These are phyloP conservation scores for Prillingera fragicola DNA, from an alignment of 1,284 basidiomycete genomes.

Conservation along the genomic window DNA sequence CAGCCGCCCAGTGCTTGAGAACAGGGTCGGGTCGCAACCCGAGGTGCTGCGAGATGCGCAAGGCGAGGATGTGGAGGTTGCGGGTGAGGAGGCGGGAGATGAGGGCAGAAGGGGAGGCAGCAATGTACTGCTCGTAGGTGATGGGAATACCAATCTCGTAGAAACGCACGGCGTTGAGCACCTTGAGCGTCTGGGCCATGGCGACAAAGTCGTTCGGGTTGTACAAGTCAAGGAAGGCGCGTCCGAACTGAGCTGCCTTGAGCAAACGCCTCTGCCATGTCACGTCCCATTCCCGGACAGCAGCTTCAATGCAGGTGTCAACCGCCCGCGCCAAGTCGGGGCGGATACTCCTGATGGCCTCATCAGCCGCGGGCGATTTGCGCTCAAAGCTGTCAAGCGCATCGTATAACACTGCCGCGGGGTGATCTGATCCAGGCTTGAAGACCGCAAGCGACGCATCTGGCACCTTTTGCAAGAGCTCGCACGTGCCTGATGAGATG, in stretches of 20 bases:
- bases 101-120: slow-evolving; percentile 69
- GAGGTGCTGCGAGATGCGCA: slow-evolving; percentile 83
- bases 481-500: slow-evolving; percentile 69
- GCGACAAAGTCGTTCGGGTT: slow-evolving; percentile 84
- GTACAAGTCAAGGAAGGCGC: slow-evolving; percentile 86
- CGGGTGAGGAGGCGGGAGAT: slow-evolving; percentile 77
- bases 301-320: slow-evolving; percentile 88
- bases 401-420: slow-evolving; percentile 85
- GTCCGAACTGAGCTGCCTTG: slow-evolving; percentile 88
- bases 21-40: slow-evolving; percentile 78
- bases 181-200: slow-evolving; percentile 86
- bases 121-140: slow-evolving; percentile 81
- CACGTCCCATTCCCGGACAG: slow-evolving; percentile 84
- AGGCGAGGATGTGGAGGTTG: slow-evolving; percentile 82
- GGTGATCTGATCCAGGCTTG: slow-evolving; percentile 83
- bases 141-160: slow-evolving; percentile 91
- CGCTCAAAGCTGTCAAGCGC: slow-evolving; percentile 82
- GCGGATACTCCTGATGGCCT: slow-evolving; percentile 81
- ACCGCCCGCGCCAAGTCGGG: slow-evolving; percentile 82
- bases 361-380: slow-evolving; percentile 83
- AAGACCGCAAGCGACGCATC: slow-evolving; percentile 76
- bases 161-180: slow-evolving; percentile 87
- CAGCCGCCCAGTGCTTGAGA: slow-evolving; percentile 91
- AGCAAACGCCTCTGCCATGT: slow-evolving; percentile 82
- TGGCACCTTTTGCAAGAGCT: slow-evolving; percentile 90